Base-by-base conservation (phyloP, 306 rosid genomes). In the Parietaria judaica region DNA sequence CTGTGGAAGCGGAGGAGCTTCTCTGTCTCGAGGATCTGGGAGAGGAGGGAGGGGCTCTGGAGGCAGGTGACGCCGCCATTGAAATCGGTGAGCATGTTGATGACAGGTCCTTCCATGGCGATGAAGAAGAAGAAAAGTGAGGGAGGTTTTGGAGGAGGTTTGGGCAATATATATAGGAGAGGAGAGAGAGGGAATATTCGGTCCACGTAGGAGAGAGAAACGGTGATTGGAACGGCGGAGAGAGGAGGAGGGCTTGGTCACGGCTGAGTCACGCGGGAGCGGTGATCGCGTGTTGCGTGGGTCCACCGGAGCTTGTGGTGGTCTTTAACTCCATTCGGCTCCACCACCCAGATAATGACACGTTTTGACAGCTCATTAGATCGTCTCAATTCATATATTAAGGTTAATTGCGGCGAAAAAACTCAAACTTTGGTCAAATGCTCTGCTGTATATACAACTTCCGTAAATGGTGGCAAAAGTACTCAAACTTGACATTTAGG, bases 21-120 rank as follows among this genome's bases (percentile, higher is more conserved):
- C 43, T 73, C 73, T n/a, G 65, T 15, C 0, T 68, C 71, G 1
- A 66, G 61, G 56, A 63, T 14, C 11, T 65, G 85, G 12, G 84
- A 72, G 1, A 78, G 13, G 7, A 81, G 16, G 0, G 76, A 47
- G 0, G 81, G 65, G 72, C 55, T 75, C 0, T 80, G 79, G 11
- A 83, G 60, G 14, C 81, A 68, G 53, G 54, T 52, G 39, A 52
- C 72, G 44, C 53, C 72, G 31, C 64, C 23, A 16, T 64, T 75
- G 12, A 88, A 69, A 58, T 87, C 72, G 62, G 41, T 67, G 47
- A 77, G 66, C 61, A 84, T 80, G 54, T 75, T 78, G n/a, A 78
- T 76, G 0, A 77, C 57, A n/a, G 80, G 79, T 48, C 77, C 61
- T 67, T 82, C 85, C 94, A 92, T 82, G 49, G 12, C 37, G n/a